Conservation (phyloP, 2,329 filamentous ascomycete genomes). For the Epichloe hybrida region DNA sequence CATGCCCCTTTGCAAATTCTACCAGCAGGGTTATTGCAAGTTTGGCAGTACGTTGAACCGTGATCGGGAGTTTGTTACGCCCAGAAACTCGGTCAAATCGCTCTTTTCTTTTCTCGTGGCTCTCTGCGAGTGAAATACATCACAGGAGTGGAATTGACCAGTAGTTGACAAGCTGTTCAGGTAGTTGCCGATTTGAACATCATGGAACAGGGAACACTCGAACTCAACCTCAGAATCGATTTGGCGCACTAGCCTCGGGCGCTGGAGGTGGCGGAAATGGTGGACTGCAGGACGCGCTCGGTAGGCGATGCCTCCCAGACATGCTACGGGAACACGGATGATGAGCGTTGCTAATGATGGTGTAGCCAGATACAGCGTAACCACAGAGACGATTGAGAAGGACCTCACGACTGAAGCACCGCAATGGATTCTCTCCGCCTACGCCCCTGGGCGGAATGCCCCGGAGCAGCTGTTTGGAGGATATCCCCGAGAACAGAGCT, state of each 20-base stretch:
- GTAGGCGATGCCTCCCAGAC: slow-evolving; percentile 8
- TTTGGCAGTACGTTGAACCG: slow-evolving; percentile 24
- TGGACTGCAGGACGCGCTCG: slow-evolving; percentile 10
- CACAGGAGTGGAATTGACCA: not conserved
- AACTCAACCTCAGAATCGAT: slow-evolving; percentile 38
- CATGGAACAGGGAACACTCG: slow-evolving; percentile 23
- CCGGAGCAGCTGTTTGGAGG: slow-evolving; percentile 79
- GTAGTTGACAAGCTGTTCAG: slow-evolving; percentile 18
- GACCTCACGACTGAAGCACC: slow-evolving; percentile 63
- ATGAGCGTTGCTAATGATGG: slow-evolving; percentile 1
- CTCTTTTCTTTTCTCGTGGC: not conserved
- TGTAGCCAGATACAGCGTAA: slow-evolving; percentile 35
- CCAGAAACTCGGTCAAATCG: not conserved
- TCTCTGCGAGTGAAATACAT: not conserved
- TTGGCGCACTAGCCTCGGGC: slow-evolving; percentile 31
- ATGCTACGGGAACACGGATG: not conserved
- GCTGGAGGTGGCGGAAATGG: slow-evolving; percentile 15
- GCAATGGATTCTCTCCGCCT: slow-evolving; percentile 75
- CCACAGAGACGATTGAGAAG: slow-evolving; percentile 42
- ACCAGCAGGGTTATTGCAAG: slow-evolving; percentile 36
- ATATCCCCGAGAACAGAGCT: slow-evolving; percentile 64
- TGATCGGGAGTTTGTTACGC: not conserved
- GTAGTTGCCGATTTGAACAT: slow-evolving; percentile 41
- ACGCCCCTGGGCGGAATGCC: slow-evolving; percentile 63
- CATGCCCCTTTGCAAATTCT: slow-evolving; percentile 35